A percentile compares a stretch with the other conserved stretches of the same genome.
phyloP scores from a whole-genome alignment of 2,329 filamentous ascomycete species.

The Scleromitrula shiraiana region DNA sequence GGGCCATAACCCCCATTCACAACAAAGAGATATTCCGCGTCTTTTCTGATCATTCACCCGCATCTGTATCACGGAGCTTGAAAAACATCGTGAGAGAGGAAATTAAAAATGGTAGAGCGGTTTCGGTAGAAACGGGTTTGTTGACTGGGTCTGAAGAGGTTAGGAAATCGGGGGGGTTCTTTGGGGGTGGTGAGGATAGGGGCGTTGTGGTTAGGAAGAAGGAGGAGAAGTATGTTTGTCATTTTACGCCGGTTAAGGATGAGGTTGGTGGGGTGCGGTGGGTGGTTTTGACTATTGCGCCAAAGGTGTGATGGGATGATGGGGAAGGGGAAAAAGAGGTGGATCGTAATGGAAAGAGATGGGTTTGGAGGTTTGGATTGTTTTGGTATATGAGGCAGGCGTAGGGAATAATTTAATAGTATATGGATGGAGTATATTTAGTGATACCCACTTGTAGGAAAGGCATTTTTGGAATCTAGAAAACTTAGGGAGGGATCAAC shows the following conservation, averaged over 20 bases:
- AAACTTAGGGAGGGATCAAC: no score
- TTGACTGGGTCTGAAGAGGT: conserved; percentile 21
- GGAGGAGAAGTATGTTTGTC: conserved; percentile 27
- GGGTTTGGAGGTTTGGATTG: no score
- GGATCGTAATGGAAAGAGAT: no score
- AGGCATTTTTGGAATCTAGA: no score
- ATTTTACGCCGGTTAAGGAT: conserved; percentile 39
- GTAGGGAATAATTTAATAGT: no score
- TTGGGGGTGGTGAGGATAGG: background rate
- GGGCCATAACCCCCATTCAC: conserved; percentile 31
- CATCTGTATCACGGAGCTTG: conserved; percentile 37
- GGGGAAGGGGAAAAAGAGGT: no score
- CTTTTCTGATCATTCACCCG: conserved; percentile 36
- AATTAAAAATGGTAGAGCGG: conserved; percentile 19
- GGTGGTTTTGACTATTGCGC: conserved; percentile 30
- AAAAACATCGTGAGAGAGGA: conserved; percentile 36
- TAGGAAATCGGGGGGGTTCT: conserved; percentile 16
- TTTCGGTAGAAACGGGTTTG: conserved; percentile 25
- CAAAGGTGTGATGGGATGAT: conserved; percentile 20
- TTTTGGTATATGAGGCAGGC: no score
- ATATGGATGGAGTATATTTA: no score
- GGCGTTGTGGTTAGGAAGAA: conserved; percentile 14
- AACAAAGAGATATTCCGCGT: conserved; percentile 48
- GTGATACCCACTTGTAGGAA: no score
- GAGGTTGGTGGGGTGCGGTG: conserved; percentile 28